phyloP scores from a whole-genome alignment of 2,329 filamentous ascomycete species.

The Botrytis elliptica region DNA sequence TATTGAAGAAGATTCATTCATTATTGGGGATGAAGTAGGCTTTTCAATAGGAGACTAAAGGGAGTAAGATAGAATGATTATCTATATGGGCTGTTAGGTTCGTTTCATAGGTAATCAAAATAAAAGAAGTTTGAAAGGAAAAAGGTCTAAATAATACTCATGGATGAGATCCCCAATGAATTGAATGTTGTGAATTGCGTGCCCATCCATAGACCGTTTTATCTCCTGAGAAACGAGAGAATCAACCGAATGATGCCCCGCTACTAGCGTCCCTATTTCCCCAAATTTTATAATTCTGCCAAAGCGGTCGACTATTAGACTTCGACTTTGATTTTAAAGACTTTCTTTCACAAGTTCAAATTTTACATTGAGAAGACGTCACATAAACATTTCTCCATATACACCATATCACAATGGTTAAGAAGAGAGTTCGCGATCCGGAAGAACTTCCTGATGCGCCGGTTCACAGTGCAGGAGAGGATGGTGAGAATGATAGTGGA shows the following conservation, averaged over 20 bases:
- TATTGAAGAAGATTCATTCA: constrained; percentile 9
- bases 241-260: constrained; percentile 6
- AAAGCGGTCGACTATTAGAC: not conserved
- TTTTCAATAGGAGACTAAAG: constrained; percentile 2
- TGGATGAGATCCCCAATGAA: not conserved
- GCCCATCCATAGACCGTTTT: not conserved
- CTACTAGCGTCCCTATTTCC: constrained; percentile 1
- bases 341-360: not conserved
- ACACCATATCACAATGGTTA: constrained; percentile 37
- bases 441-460: constrained; percentile 38
- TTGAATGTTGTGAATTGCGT: not conserved
- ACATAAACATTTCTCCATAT: not conserved
- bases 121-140: not conserved
- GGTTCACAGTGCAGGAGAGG: constrained; percentile 26
- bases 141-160: too few species aligned
- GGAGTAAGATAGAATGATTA: constrained; percentile 7
- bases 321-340: not conserved
- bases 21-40: constrained; percentile 15
- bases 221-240: not conserved
- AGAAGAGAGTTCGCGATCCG: constrained; percentile 39
- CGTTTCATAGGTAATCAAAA: not conserved
- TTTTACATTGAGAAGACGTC: not conserved
- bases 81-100: constrained; percentile 1
- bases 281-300: constrained; percentile 10
- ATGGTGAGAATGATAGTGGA: constrained; percentile 37